Percentiles rank a stretch among this genome's conserved stretches.
Evolutionary conservation across 352 stramenopile species (phyloP).

Genomic region (Phytophthora pisi): DNA sequence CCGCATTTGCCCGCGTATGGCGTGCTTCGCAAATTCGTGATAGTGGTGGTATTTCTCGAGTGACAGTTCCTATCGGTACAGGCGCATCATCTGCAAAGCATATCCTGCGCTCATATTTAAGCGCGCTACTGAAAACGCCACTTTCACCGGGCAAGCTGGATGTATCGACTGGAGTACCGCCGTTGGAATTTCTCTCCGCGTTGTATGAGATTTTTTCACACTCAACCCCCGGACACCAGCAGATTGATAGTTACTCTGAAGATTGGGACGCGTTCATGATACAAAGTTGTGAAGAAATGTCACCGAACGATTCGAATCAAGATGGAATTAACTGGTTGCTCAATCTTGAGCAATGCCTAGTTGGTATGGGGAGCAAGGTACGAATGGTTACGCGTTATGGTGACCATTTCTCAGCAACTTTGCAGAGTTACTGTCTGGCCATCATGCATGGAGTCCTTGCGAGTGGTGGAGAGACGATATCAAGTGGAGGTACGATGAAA

Average conservation of each 20-base stretch:
- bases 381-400: neutral
- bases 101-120: constrained; percentile 37
- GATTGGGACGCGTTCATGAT: constrained; percentile 38
- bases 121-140: constrained; percentile 18
- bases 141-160: neutral
- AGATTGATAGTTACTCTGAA: constrained; percentile 7
- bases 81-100: constrained; percentile 16
- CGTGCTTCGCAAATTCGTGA: neutral
- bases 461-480: constrained; percentile 42
- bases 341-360: constrained; percentile 34
- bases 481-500: constrained; percentile 32
- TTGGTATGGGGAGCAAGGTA: constrained; percentile 4
- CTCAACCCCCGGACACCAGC: neutral
- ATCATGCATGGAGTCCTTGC: constrained; percentile 32
- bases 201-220: constrained; percentile 36
- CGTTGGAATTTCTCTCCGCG: constrained; percentile 26
- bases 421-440: constrained; percentile 33
- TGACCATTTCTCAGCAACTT: constrained; percentile 31
- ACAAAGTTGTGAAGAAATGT: neutral
- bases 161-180: neutral
- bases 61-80: neutral
- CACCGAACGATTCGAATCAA: constrained; percentile 1
- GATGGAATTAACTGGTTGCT: constrained; percentile 37
- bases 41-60: neutral
- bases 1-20: constrained; percentile 30